Evolutionary conservation across 2,329 filamentous ascomycete species (phyloP).

Genomic region (Neopestalotiopsis clavispora): DNA sequence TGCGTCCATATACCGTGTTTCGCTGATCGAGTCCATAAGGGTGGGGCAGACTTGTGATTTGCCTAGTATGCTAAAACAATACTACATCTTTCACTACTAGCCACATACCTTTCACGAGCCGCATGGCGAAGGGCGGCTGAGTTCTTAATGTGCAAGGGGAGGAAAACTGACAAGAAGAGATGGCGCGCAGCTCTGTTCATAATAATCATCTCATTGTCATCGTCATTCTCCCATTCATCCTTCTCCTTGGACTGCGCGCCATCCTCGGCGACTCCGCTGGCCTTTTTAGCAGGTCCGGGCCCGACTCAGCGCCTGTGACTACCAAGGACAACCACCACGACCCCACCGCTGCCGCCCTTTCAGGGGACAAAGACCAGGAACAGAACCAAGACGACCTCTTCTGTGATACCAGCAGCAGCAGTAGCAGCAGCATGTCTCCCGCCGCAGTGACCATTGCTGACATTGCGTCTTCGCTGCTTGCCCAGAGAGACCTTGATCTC

Average conservation of each 20-base stretch:
- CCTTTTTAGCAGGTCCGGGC: neutral
- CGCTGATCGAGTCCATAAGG: no score
- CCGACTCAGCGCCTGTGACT: neutral
- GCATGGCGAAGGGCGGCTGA: no score
- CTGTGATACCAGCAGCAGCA: neutral
- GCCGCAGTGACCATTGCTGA: slow-evolving; percentile 5
- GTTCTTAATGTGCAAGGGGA: neutral
- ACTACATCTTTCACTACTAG: no score
- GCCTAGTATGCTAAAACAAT: no score
- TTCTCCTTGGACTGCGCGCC: neutral
- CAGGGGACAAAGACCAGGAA: neutral
- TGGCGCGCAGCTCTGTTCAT: neutral
- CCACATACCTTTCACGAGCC: no score
- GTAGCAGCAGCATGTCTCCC: neutral
- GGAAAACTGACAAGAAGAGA: neutral
- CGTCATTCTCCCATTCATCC: neutral
- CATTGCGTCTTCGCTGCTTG: slow-evolving; percentile 18
- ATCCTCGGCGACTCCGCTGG: neutral
- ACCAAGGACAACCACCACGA: neutral
- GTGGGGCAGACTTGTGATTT: no score
- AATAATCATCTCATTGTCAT: neutral
- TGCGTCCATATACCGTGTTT: no score
- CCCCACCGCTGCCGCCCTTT: neutral
- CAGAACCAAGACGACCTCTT: neutral
- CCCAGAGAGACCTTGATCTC: slow-evolving; percentile 38